Conservation (phyloP, 495 filamentous ascomycete genomes). For the Neurospora africana region DNA sequence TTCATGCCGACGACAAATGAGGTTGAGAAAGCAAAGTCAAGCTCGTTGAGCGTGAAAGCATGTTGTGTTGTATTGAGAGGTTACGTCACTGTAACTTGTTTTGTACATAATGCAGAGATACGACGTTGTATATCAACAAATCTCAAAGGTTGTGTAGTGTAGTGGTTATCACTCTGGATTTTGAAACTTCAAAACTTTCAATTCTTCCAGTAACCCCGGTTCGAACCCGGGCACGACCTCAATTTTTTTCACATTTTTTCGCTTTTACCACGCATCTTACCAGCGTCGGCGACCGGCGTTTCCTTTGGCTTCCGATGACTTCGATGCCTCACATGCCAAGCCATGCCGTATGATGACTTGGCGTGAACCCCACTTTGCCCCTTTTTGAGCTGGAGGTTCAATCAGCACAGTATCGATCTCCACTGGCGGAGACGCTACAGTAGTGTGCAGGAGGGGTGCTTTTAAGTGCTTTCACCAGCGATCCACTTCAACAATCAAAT, state of each 20-base stretch:
- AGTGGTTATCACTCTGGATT: conserved; percentile 1
- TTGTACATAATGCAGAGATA: neutral
- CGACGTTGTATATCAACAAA: neutral
- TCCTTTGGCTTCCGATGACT: neutral
- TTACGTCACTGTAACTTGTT: neutral
- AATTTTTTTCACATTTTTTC: neutral
- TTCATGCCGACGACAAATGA: neutral
- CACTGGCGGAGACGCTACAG: too few species aligned
- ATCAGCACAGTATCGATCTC: neutral
- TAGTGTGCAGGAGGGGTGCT: neutral
- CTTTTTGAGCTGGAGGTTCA: neutral
- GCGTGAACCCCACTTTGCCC: neutral
- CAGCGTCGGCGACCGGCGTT: neutral
- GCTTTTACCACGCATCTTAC: neutral
- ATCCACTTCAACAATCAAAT: neutral
- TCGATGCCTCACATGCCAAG: neutral
- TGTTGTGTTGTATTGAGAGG: neutral
- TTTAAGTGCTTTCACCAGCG: neutral
- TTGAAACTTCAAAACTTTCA: neutral
- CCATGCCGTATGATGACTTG: neutral
- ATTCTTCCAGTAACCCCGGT: neutral
- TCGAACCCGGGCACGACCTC: neutral
- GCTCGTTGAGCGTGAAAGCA: neutral
- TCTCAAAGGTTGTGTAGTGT: neutral
- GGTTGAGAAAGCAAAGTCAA: neutral